Percentiles rank a stretch among this genome's conserved stretches.
Conservation (phyloP, 768 basidiomycete genomes). For the Leccinellum luteum region DNA sequence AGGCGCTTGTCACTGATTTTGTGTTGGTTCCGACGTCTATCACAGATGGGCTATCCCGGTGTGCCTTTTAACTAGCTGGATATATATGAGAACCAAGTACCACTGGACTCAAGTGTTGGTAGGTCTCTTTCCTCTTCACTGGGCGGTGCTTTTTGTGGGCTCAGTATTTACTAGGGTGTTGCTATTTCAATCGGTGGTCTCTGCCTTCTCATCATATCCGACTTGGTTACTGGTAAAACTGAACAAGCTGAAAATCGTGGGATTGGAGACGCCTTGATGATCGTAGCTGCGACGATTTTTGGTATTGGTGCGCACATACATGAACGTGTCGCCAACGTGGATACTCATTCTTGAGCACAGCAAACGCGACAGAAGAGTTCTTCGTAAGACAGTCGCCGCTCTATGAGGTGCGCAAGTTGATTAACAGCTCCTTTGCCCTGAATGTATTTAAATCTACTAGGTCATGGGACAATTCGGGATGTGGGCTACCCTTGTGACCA, state of each 20-base stretch:
- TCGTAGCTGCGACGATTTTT: slow-evolving; percentile 80
- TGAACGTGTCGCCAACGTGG: not conserved
- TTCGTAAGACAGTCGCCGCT: slow-evolving; percentile 77
- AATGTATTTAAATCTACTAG: slow-evolving; percentile 31
- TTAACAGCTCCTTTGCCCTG: not conserved
- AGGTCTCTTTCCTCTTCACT: slow-evolving; percentile 9
- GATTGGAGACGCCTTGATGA: slow-evolving; percentile 82
- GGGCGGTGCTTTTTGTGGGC: not conserved
- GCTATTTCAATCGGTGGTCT: slow-evolving; percentile 69
- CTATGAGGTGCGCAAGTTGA: slow-evolving; percentile 53
- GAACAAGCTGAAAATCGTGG: slow-evolving; percentile 60
- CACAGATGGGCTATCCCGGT: slow-evolving; percentile 83
- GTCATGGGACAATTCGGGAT: slow-evolving; percentile 85
- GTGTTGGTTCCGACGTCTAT: not conserved
- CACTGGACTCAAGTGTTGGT: slow-evolving; percentile 84
- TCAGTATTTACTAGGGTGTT: slow-evolving; percentile 54
- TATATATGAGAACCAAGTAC: slow-evolving; percentile 75
- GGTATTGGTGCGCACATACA: slow-evolving; percentile 63
- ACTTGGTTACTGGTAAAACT: slow-evolving; percentile 71
- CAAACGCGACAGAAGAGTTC: slow-evolving; percentile 86
- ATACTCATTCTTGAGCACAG: slow-evolving; percentile 36
- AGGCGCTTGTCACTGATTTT: slow-evolving; percentile 14
- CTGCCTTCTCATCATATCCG: slow-evolving; percentile 75
- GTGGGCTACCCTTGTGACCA: slow-evolving; percentile 76
- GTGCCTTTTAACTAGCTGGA: slow-evolving; percentile 75